phyloP scores from a whole-genome alignment of 495 filamentous ascomycete species.

The Daldinia childiae region DNA sequence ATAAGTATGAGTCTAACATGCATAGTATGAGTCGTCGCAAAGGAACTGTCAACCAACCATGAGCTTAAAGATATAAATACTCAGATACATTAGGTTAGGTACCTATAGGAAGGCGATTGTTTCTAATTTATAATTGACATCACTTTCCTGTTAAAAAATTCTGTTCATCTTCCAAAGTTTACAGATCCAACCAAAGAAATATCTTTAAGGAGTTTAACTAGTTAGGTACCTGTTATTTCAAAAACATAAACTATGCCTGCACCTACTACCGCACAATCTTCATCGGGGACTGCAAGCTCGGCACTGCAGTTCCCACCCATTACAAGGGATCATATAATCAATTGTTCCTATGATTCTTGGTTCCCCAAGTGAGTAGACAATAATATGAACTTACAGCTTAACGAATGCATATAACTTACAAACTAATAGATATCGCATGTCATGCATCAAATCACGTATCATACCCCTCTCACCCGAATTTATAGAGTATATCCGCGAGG shows the following conservation, averaged over 20 bases:
- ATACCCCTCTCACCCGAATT: conserved; percentile 80
- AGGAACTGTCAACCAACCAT: not conserved
- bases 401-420: conserved; percentile 31
- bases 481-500: conserved; percentile 85
- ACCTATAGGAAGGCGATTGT: not conserved
- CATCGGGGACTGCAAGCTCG: conserved; percentile 27
- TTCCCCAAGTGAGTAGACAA: conserved; percentile 69
- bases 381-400: not conserved
- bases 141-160: not conserved
- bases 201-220: too few species aligned
- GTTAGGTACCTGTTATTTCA: too few species aligned
- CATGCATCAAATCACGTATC: conserved; percentile 83
- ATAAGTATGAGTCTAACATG: conserved; percentile 9
- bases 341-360: conserved; percentile 95
- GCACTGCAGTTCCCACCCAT: conserved; percentile 77
- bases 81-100: not conserved
- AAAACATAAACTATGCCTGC: conserved; percentile 37
- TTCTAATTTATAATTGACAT: not conserved
- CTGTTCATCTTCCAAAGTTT: not conserved
- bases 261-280: conserved; percentile 35
- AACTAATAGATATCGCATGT: conserved; percentile 69
- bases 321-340: conserved; percentile 82
- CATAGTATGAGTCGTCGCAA: conserved; percentile 20
- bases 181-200: not conserved
- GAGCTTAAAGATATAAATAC: conserved; percentile 23